These are phyloP conservation scores for Neurospora pannonica DNA, from an alignment of 495 filamentous ascomycete species.

Conservation along the genomic window DNA sequence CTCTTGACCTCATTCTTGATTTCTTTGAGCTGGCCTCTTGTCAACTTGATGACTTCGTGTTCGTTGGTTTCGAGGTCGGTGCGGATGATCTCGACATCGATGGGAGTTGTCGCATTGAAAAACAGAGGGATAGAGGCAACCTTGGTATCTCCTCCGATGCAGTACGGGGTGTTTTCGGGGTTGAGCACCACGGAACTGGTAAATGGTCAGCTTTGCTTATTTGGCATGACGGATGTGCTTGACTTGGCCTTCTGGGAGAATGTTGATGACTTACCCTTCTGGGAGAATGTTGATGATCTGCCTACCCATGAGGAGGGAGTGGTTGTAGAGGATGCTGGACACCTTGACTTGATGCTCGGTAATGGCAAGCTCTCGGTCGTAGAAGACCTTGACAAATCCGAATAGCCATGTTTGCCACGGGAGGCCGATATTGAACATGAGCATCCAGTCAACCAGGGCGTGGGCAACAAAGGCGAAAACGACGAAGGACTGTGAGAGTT, in stretches of 20 bases:
- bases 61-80: conserved; percentile 70
- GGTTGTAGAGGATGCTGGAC: conserved; percentile 74
- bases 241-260: conserved; percentile 83
- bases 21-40: conserved; percentile 48
- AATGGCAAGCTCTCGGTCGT: conserved; percentile 83
- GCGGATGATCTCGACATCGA: conserved; percentile 74
- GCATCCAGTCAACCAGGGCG: conserved; percentile 60
- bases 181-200: conserved; percentile 76
- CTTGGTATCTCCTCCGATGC: conserved; percentile 54
- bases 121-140: conserved; percentile 67
- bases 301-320: conserved; percentile 85
- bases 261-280: conserved; percentile 82
- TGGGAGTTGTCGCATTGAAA: conserved; percentile 85
- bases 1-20: conserved; percentile 42
- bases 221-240: neutral
- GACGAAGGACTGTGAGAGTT: conserved; percentile 69
- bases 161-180: conserved; percentile 65
- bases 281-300: conserved; percentile 95
- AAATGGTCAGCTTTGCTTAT: conserved; percentile 6
- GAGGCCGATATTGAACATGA: conserved; percentile 86
- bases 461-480: conserved; percentile 57
- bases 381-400: conserved; percentile 62
- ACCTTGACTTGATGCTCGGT: conserved; percentile 82
- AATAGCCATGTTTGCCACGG: conserved; percentile 58
- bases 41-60: conserved; percentile 69